Percentiles rank a stretch among this genome's conserved stretches.
phyloP scores from a whole-genome alignment of 2,329 filamentous ascomycete genomes.

The Sporothrix protearum region DNA sequence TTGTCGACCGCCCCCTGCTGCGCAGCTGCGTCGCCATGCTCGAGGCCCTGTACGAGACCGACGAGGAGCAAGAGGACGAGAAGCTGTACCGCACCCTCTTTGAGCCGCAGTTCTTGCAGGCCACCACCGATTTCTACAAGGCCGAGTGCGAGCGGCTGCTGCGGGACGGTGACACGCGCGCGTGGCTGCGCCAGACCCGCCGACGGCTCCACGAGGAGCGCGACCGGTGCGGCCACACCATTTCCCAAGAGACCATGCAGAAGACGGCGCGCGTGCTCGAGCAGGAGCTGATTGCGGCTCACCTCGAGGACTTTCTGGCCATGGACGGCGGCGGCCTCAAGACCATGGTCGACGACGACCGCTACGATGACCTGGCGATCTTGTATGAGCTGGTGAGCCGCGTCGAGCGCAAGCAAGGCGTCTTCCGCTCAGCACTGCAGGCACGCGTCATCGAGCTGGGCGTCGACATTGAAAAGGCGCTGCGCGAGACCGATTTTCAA shows the following conservation, averaged over 20 bases:
- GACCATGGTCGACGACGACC: conserved; percentile 89
- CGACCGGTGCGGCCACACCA: conserved; percentile 76
- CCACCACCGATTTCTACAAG: conserved; percentile 70
- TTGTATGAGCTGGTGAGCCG: conserved; percentile 75
- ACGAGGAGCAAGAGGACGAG: conserved; percentile 70
- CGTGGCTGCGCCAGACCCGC: conserved; percentile 74
- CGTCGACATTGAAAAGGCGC: conserved; percentile 70
- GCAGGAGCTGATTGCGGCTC: conserved; percentile 69
- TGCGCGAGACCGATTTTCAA: conserved; percentile 50
- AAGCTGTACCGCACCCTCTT: conserved; percentile 83
- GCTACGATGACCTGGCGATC: conserved; percentile 70
- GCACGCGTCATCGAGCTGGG: conserved; percentile 75
- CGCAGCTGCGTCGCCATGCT: conserved; percentile 86
- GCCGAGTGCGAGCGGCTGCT: conserved; percentile 71
- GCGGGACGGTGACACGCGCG: conserved; percentile 72
- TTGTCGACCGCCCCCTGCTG: conserved; percentile 78
- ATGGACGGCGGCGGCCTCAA: conserved; percentile 81
- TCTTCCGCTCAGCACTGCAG: conserved; percentile 68
- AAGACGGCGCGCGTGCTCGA: conserved; percentile 79
- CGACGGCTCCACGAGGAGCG: conserved; percentile 74
- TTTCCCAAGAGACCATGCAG: conserved; percentile 66
- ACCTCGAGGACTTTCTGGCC: conserved; percentile 76
- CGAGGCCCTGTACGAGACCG: conserved; percentile 78
- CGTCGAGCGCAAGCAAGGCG: conserved; percentile 69
- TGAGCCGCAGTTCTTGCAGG: conserved; percentile 70